Evolutionary conservation across 73 alveolate species (phyloP), one percentile per base, ranked within the genome.

Genomic region (Paramecium sexaurelia): DNA sequence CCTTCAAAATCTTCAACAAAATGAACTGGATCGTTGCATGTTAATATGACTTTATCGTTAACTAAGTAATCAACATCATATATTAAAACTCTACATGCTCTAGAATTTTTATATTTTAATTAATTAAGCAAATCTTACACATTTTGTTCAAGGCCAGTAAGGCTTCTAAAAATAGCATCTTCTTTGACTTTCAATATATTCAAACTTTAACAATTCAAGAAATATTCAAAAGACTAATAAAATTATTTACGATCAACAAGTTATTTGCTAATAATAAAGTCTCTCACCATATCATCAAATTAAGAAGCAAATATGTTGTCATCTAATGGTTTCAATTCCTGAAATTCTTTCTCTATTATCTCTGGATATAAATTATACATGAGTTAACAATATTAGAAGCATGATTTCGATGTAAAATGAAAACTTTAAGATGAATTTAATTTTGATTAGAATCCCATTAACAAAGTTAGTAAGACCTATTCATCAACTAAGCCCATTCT

Each of bases 1-100:
- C 86, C 86, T 33, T 71, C 22, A 7, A 71, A 71, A 71, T 71
- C 86, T 36, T 71, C 86, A 1, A 71, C 56, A 37, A 71, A 71
- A 36, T 71, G 86, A 32, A 71, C 86, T 10, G 86, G 86, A n/a
- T 37, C 86, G 35, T 71, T 71, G 13, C 86, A 71, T 27, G 37
- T 71, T 20, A 71, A 33, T 1, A 71, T 37, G 3, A 71, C 35
- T 13, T 71, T 71, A 71, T 71, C 56, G 15, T 71, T 37, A 17
- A 71, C 86, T 37, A 71, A 29, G 7, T 35, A 71, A 71, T 71
- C 86, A 9, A 71, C 66, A 37, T 71, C 86, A 71, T 71, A 71
- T 3, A 71, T 33, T 37, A 37, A 32, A 7, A 71, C 36, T 32
- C 86, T 9, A 6, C 27, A 15, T 5, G 57, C 32, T 71, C 86